Base-by-base conservation (phyloP, 2,329 filamentous ascomycete genomes). In the Aspergillus japonicus region DNA sequence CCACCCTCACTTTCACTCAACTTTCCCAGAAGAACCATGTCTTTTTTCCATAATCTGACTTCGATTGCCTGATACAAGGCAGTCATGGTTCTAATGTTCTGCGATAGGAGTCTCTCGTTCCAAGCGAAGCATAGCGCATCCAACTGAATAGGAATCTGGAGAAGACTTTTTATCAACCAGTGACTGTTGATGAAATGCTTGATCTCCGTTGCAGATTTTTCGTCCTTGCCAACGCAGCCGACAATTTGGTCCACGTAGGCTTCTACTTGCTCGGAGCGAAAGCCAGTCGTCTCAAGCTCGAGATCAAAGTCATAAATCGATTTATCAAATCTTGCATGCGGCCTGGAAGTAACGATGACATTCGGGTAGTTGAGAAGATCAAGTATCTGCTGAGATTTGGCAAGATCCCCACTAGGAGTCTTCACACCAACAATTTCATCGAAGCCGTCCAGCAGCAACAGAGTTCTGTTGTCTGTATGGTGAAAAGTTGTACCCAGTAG, bases 121-220 rank as follows among this genome's bases (percentile, higher is more conserved):
- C 77, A 80, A 14, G 56, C 73, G 42, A 68, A 77, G 59, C 78
- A 81, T 31, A 81, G 56, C 1, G 78, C 78, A 67, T 81, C 79
- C 0, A 81, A 67, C 49, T 77, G 77, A 58, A 81, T 77, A 0
- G 78, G 79, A 52, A 81, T 79, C 19, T 71, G 76, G 2, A 77
- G 69, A 42, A 81, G 70, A 3, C 63, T 67, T 52, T 73, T 62
- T 6, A 81, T 66, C 5, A 77, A 63, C 53, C 19, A 47, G 59
- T 75, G 71, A 0, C 33, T 57, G 7, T 49, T 74, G 4, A 10
- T 81, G 65, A 54, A 77, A 80, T 10, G 60, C 57, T 12, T 35
- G 12, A 35, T 35, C 14, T 35, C 33, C 11, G 0, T 35, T 66
- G 56, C 19, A 80, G 67, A 5, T 72, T 55, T 12, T 63, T 12